These are phyloP conservation scores for Diaporthe amygdali DNA, from an alignment of 2,329 filamentous ascomycete species.

Conservation along the genomic window DNA sequence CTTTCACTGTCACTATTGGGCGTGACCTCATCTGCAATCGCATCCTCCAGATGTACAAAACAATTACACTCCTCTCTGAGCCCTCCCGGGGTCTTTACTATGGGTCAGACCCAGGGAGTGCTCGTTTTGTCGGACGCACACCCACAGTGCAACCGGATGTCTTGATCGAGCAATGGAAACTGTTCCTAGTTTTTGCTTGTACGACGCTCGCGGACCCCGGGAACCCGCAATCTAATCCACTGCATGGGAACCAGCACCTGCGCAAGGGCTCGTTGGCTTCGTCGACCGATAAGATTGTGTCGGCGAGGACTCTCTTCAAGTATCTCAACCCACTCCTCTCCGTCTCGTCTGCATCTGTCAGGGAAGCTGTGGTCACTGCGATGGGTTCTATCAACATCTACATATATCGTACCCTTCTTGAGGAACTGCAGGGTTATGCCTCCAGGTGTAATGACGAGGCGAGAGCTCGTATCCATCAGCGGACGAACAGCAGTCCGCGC, in stretches of 20 bases:
- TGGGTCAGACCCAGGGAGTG: constrained; percentile 63
- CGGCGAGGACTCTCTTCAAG: constrained; percentile 87
- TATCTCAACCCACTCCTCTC: constrained; percentile 88
- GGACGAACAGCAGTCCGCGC: constrained; percentile 81
- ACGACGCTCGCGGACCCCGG: constrained; percentile 90
- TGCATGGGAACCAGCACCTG: constrained; percentile 72
- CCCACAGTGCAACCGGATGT: constrained; percentile 81
- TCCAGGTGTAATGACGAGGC: constrained; percentile 88
- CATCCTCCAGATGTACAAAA: constrained; percentile 89
- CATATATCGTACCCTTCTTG: constrained; percentile 87
- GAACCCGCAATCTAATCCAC: constrained; percentile 60
- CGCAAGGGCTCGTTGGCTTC: constrained; percentile 79
- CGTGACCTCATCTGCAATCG: constrained; percentile 92
- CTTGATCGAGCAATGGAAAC: constrained; percentile 95
- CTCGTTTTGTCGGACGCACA: constrained; percentile 55
- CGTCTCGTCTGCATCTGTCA: constrained; percentile 78
- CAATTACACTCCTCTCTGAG: constrained; percentile 80
- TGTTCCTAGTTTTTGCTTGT: constrained; percentile 96
- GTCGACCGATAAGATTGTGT: constrained; percentile 78
- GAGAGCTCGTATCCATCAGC: constrained; percentile 83
- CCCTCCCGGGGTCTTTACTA: constrained; percentile 69
- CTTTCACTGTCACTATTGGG: constrained; percentile 87
- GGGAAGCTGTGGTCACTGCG: constrained; percentile 88
- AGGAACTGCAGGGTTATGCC: constrained; percentile 87
- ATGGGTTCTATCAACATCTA: constrained; percentile 95